Evolutionary conservation across 2,329 filamentous ascomycete genomes (phyloP).

Genomic region (Claviceps sp.): DNA sequence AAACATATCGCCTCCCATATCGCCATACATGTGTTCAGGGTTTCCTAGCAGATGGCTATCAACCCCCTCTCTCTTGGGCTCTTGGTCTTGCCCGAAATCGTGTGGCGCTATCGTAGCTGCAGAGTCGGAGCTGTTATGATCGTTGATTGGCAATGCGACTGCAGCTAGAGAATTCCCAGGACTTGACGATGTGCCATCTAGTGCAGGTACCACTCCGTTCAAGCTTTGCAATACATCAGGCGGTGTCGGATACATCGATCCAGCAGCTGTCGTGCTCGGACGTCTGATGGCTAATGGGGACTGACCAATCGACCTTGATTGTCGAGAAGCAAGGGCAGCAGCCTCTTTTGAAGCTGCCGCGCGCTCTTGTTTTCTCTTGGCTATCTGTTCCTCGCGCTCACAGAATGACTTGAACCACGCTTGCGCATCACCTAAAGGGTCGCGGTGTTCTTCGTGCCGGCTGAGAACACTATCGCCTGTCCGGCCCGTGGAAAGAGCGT

Average conservation of each 20-base stretch:
- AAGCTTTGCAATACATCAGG: conserved; percentile 49
- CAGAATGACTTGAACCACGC: conserved; percentile 31
- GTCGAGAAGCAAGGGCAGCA: conserved; percentile 27
- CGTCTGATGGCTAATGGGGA: conserved; percentile 39
- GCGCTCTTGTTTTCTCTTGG: conserved; percentile 38
- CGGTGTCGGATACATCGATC: conserved; percentile 58
- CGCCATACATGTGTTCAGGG: conserved; percentile 51
- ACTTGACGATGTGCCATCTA: conserved; percentile 43
- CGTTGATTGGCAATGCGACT: conserved; percentile 18
- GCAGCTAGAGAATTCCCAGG: conserved; percentile 32
- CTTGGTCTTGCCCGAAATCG: conserved; percentile 20
- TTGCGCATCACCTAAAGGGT: conserved; percentile 34
- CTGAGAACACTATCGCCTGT: conserved; percentile 25
- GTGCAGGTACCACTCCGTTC: conserved; percentile 39
- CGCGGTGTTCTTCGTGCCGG: conserved; percentile 29
- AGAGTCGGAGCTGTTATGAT: conserved; percentile 11
- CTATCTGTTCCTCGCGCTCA: conserved; percentile 34
- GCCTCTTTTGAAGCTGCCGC: conserved; percentile 29
- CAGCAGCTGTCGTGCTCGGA: conserved; percentile 31
- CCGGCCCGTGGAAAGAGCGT: conserved; percentile 24
- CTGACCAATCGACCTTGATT: conserved; percentile 31
- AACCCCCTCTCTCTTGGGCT: conserved; percentile 31
- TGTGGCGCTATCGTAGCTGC: conserved; percentile 11
- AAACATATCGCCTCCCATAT: conserved; percentile 57
- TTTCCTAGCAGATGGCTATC: conserved; percentile 30